phyloP scores from a whole-genome alignment of 2,329 filamentous ascomycete genomes.

The Alternaria novae-zelandiae region DNA sequence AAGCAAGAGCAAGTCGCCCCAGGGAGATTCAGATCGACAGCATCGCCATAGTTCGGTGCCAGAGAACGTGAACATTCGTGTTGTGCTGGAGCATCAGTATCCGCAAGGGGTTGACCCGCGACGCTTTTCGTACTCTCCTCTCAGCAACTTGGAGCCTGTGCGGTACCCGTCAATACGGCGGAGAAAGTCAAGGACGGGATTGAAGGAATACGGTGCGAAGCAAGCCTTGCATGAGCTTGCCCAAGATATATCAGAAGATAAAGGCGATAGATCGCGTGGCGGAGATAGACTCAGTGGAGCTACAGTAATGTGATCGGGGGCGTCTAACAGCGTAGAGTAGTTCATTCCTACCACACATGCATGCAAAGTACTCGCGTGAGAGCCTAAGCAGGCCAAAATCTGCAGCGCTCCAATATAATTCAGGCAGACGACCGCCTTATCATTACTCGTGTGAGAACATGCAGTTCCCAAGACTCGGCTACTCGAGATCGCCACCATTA shows the following conservation, averaged over 20 bases:
- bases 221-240: constrained; percentile 30
- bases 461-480: constrained; percentile 11
- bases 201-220: constrained; percentile 33
- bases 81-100: constrained; percentile 34
- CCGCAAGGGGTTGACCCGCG: constrained; percentile 18
- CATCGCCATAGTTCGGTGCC: constrained; percentile 31
- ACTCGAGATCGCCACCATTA: constrained; percentile 5
- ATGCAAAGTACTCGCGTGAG: background rate
- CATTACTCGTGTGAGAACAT: constrained; percentile 9
- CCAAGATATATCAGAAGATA: constrained; percentile 18
- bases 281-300: background rate
- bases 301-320: background rate
- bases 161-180: constrained; percentile 32
- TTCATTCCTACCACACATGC: background rate
- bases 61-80: constrained; percentile 36
- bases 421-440: background rate
- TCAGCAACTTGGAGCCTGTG: constrained; percentile 16
- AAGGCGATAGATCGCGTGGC: background rate
- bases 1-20: constrained; percentile 1
- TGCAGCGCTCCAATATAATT: background rate
- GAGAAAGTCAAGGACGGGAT: constrained; percentile 30
- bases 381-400: background rate
- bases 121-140: constrained; percentile 30
- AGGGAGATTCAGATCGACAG: background rate
- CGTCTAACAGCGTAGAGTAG: background rate